Evolutionary conservation across 345 rosid species (phyloP), one percentile per base, ranked within the genome.

Genomic region (Rubroshorea leprosula): DNA sequence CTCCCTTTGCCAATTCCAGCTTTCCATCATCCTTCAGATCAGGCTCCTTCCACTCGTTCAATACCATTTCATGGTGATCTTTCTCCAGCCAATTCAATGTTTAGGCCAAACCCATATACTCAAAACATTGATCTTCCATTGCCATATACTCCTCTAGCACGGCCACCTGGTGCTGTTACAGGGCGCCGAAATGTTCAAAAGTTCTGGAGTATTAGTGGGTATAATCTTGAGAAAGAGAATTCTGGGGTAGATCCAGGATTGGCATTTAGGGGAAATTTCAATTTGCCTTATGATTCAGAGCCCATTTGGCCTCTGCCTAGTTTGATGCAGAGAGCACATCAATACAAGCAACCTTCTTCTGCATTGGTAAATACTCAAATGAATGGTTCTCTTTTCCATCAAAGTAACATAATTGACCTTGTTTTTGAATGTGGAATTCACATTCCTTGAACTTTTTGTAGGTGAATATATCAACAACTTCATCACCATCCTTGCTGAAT

Each of bases 401-500:
- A 14, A 3, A 14, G 22, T 8, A n/a, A n/a, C n/a, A n/a, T n/a
- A n/a, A n/a, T n/a, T n/a, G n/a, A n/a, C n/a, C 13, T 44, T 14
- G 47, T 0, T 13, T 14, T 44, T 10, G 3, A 6, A 44, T 13
- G 5, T n/a, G 18, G 47, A 44, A 44, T 41, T 44, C 47, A 44
- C 5, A 2, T 44, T 14, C 18, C 8, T 50, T 23, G 12, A 24
- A 21, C 50, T 55, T 29, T 13, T 43, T 31, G 57, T 61, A 84
- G 90, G 65, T 75, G 68, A 70, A 74, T 71, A 71, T 80, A 54
- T 72, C 84, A 51, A 58, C 60, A 57, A 68, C 75, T 65, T 65
- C 79, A 48, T 58, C 86, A 57, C 54, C 73, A 49, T 58, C 83
- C 22, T 41, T 69, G 31, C 55, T 51, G 45, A 72, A 64, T 63